phyloP scores from a whole-genome alignment of 225 moss, liverwort and hornwort genomes.

The Ulota crispa region DNA sequence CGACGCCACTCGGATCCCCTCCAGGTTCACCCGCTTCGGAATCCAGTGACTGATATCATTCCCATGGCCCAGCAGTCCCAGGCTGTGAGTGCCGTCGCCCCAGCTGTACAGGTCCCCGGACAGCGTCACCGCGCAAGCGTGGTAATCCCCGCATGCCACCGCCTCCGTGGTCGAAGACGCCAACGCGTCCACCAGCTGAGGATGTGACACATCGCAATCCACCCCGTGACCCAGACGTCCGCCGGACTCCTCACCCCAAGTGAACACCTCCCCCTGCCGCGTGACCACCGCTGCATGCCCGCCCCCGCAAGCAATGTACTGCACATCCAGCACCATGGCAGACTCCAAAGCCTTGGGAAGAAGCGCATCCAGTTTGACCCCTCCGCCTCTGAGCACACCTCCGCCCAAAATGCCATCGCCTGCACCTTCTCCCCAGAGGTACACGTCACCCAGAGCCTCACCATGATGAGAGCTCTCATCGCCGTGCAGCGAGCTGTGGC shows the following conservation, averaged over 20 bases:
- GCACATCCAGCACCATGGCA: conserved; percentile 86
- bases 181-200: conserved; percentile 82
- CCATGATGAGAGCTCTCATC: conserved; percentile 53
- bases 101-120: conserved; percentile 92
- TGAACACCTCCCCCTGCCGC: conserved; percentile 86
- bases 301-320: conserved; percentile 84
- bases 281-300: conserved; percentile 84
- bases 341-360: conserved; percentile 80
- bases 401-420: conserved; percentile 90
- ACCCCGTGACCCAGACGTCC: conserved; percentile 90
- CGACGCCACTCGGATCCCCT: conserved; percentile 79
- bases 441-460: conserved; percentile 86
- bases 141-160: conserved; percentile 90
- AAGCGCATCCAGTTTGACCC: conserved; percentile 64
- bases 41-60: conserved; percentile 95
- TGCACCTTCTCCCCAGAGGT: conserved; percentile 91
- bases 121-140: conserved; percentile 79
- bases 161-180: conserved; percentile 74
- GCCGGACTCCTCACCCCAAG: conserved; percentile 94
- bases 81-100: conserved; percentile 95
- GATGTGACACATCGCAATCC: conserved; percentile 80
- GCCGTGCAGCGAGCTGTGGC: conserved; percentile 78
- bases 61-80: conserved; percentile 88
- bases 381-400: conserved; percentile 53
- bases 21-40: conserved; percentile 84